Percentiles rank a stretch among this genome's conserved stretches.
phyloP scores from a whole-genome alignment of 2,329 filamentous ascomycete genomes.

The Nothopassalora personata region DNA sequence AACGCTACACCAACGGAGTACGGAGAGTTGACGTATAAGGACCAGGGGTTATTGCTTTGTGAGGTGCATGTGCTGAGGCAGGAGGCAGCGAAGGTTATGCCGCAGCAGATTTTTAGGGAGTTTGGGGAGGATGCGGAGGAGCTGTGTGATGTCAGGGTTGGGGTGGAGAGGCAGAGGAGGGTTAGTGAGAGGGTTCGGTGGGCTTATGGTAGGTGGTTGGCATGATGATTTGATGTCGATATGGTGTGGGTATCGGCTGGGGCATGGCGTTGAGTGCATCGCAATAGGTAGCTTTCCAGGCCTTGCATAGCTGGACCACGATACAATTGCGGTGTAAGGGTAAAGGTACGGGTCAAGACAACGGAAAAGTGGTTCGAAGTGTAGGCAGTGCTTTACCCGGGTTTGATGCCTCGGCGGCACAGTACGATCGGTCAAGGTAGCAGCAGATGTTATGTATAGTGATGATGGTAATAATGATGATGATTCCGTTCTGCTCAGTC shows the following conservation, averaged over 20 bases:
- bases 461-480: too few relatives aligned
- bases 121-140: slow-evolving; percentile 87
- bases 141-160: slow-evolving; percentile 71
- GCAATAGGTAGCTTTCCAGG: too few relatives aligned
- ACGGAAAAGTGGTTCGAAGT: not conserved
- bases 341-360: not conserved
- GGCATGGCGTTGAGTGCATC: too few relatives aligned
- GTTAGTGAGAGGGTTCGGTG: slow-evolving; percentile 81
- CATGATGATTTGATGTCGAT: not conserved
- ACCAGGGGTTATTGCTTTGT: slow-evolving; percentile 83
- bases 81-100: slow-evolving; percentile 62
- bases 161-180: slow-evolving; percentile 69
- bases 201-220: slow-evolving; percentile 75
- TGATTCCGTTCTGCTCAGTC: not conserved
- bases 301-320: not conserved
- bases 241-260: too few relatives aligned
- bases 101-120: slow-evolving; percentile 69
- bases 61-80: slow-evolving; percentile 79
- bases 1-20: slow-evolving; percentile 57
- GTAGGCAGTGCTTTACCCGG: not conserved
- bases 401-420: not conserved
- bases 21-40: slow-evolving; percentile 79
- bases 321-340: not conserved
- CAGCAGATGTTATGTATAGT: not conserved
- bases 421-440: not conserved